phyloP scores from a whole-genome alignment of 2,329 filamentous ascomycete genomes.

The Curvularia verruculosa region DNA sequence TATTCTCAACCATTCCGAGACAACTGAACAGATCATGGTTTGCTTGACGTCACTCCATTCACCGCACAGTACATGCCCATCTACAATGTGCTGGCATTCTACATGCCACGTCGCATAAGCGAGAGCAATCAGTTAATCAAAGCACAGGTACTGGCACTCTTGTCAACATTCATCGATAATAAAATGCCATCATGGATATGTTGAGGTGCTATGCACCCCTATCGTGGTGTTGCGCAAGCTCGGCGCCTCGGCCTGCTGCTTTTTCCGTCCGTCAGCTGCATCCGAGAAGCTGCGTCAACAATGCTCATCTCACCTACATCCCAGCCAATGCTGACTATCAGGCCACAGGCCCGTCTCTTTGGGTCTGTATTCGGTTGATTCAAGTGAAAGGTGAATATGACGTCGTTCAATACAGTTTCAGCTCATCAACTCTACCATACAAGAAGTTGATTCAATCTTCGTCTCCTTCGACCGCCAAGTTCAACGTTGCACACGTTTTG shows the following conservation, averaged over 20 bases:
- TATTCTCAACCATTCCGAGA: neutral
- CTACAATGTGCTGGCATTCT: neutral
- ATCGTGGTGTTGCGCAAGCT: neutral
- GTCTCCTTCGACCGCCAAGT: neutral
- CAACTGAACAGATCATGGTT: neutral
- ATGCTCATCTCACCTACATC: neutral
- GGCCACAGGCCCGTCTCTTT: neutral
- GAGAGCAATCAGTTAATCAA: neutral
- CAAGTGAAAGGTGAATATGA: neutral
- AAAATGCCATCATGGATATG: neutral
- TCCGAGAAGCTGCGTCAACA: neutral
- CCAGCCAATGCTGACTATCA: neutral
- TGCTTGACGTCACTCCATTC: neutral
- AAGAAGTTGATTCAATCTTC: neutral
- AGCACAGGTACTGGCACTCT: neutral
- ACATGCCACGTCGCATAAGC: neutral
- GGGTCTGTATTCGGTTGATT: too few species aligned
- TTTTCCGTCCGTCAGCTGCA: neutral
- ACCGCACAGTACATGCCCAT: neutral
- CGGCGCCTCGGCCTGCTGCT: constrained; percentile 2
- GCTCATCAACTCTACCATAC: neutral
- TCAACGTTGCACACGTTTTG: neutral
- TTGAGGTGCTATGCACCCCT: neutral
- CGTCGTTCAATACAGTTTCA: neutral
- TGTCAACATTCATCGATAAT: neutral